These are phyloP conservation scores for Mycosphaerella arachidis DNA, from an alignment of 2,329 filamentous ascomycete genomes.

Conservation along the genomic window DNA sequence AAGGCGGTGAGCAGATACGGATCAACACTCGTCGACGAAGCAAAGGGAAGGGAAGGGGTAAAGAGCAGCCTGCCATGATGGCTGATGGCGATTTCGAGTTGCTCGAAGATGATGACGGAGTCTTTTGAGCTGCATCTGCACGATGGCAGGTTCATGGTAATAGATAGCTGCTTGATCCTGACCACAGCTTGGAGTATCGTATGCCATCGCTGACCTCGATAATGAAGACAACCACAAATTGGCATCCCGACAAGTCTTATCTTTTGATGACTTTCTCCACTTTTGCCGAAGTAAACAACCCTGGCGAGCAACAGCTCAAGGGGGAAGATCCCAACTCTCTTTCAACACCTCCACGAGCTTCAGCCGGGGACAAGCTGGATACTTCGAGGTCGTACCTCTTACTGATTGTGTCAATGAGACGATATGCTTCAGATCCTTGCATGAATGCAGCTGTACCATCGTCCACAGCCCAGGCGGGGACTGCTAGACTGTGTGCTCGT, in stretches of 20 bases:
- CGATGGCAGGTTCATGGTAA: background rate
- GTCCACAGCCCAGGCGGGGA: too few species aligned
- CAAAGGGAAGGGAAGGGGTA: slow-evolving; percentile 2
- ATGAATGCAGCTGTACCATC: too few species aligned
- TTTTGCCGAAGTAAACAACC: background rate
- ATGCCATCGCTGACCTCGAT: background rate
- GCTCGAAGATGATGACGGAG: slow-evolving; percentile 12
- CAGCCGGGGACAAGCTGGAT: too few species aligned
- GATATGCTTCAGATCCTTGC: too few species aligned
- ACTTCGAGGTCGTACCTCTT: too few species aligned
- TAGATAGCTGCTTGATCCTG: background rate
- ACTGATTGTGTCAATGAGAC: too few species aligned
- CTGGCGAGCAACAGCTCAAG: too few species aligned
- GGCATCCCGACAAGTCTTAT: background rate
- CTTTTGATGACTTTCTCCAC: background rate
- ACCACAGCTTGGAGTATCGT: background rate
- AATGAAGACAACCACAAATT: too few species aligned
- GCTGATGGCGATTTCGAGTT: slow-evolving; percentile 8
- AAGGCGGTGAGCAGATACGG: slow-evolving; percentile 16
- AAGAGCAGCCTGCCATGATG: background rate
- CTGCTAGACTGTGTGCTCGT: background rate
- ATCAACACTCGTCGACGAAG: slow-evolving; percentile 21
- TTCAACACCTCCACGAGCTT: too few species aligned
- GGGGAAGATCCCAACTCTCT: too few species aligned
- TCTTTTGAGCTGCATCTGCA: background rate